Base-by-base conservation (phyloP, 2,329 filamentous ascomycete species). In the Aspergillus proliferans region DNA sequence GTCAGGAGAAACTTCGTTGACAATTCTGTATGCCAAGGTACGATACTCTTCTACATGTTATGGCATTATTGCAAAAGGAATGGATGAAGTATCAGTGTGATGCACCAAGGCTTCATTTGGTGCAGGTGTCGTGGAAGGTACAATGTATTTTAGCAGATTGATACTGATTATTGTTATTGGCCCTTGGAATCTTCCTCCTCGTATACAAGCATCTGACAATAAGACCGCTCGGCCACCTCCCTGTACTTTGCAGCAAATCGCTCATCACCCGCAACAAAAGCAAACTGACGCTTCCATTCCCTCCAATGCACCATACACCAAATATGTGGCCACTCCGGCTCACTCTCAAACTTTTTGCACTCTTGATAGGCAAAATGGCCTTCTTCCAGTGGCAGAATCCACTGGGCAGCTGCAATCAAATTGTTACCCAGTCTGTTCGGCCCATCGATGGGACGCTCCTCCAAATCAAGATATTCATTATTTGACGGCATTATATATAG, bases 1-100 rank as follows among this genome's bases (percentile, higher is more conserved):
- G 28, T 51, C 28, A 4, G 48, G 52, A 22, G 52, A 50, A 28
- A 51, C 36, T 19, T 55, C 42, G 44, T 45, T 64, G 60, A 43
- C 57, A 43, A 46, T 15, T 42, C n/a, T 44, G 33, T 45, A 43
- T 14, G 43, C 48, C n/a, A 43, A 53, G 14, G 43, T 24, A 44
- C 40, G 48, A 22, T 22, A 22, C 22, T 22, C 4, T 22, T 22
- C 22, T 22, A 6, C 5, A 22, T 22, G 22, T 22, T 22, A 22
- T 22, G 22, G 22, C 22, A 22, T 3, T 4, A 22, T 6, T 22
- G 22, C 4, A 22, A 6, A 22, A 3, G 22, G 22, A 22, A 6
- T 22, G 22, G 22, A 22, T 22, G 5, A 22, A 22, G 5, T 6
- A 22, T 22, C 22, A 22, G 22, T 22, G 22, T 22, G 5, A 6